Base-by-base conservation (phyloP, 2,329 filamentous ascomycete genomes). In the Hyphodiscus sp. region DNA sequence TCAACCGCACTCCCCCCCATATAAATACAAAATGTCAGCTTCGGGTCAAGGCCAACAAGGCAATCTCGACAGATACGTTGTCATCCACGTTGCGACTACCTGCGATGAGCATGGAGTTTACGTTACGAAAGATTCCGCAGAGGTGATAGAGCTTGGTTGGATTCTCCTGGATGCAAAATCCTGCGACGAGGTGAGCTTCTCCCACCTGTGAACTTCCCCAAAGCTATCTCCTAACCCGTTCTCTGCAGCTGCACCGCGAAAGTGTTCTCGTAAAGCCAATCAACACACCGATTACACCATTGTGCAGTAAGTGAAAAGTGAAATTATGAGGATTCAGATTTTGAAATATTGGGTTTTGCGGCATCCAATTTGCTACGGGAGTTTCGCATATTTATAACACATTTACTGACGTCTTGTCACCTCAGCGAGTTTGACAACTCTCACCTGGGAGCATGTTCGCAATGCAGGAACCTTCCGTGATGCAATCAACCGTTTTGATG, bases 41-140 rank as follows among this genome's bases (percentile, higher is more conserved):
- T 71, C 71, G 58, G 73, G 74, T 58, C 74, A 76, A 64, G 68
- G 70, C 69, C 77, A 76, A 49, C 81, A 82, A 64, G 79, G 85
- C 64, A 87, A 87, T 74, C 82, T 96, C 74, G 94, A 99, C 76
- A 89, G 92, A 72, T 99, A 96, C 75, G 87, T 96, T 62, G 89
- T 99, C 68, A 96, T 97, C 71, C 94, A 99, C 74, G 92, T 97
- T 68, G 94, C 94, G 60, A 99, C 94, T 38, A 99, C 94, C 64
- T 99, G 94, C 75, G 94, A 99, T 73, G 94, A 99, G 73, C 94
- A 99, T 74, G 94, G 94, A 59, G 94, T 99, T 62, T 99, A 99
- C 73, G 94, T 99, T 55, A 99, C 94, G 56, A 97, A 97, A 75
- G 94, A 99, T 74, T 97, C 94, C 55, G 94, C 94, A 58, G 94